Conservation (phyloP, 495 filamentous ascomycete genomes). For the Bacidia rubella region DNA sequence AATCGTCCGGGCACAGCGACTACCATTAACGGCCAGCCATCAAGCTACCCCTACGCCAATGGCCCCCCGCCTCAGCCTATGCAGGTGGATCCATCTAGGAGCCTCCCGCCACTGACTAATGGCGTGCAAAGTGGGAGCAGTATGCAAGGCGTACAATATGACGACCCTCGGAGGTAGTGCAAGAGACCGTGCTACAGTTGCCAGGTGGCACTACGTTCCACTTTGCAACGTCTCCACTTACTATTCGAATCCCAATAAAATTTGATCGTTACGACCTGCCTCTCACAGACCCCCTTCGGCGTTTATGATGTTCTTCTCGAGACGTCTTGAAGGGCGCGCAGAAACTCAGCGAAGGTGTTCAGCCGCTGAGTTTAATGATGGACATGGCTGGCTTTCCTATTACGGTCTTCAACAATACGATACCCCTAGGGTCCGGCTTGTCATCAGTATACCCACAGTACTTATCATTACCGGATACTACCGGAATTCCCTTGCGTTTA, state of each 20-base stretch:
- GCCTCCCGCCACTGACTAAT: constrained; percentile 38
- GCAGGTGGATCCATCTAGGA: constrained; percentile 34
- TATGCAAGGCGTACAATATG: constrained; percentile 47
- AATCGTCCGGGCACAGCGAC: constrained; percentile 20
- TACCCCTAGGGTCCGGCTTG: background rate
- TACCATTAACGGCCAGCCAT: constrained; percentile 29
- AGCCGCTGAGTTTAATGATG: too few relatives aligned
- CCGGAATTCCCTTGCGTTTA: background rate
- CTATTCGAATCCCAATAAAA: background rate
- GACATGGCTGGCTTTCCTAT: background rate
- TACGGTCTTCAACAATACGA: background rate
- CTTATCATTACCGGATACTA: background rate
- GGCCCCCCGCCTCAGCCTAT: constrained; percentile 18
- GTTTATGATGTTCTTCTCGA: background rate
- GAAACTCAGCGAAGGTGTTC: background rate
- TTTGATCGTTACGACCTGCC: background rate
- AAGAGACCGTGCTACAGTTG: too few relatives aligned
- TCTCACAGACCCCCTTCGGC: background rate
- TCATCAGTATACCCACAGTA: background rate
- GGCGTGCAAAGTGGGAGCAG: constrained; percentile 31
- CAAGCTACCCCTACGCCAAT: constrained; percentile 22
- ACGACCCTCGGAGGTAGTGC: constrained; percentile 22
- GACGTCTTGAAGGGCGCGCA: background rate
- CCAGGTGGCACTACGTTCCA: background rate
- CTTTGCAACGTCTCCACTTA: background rate